Evolutionary conservation across 108 stramenopile species (phyloP), one percentile per base, ranked within the genome.

Genomic region (Nitzschia palea): DNA sequence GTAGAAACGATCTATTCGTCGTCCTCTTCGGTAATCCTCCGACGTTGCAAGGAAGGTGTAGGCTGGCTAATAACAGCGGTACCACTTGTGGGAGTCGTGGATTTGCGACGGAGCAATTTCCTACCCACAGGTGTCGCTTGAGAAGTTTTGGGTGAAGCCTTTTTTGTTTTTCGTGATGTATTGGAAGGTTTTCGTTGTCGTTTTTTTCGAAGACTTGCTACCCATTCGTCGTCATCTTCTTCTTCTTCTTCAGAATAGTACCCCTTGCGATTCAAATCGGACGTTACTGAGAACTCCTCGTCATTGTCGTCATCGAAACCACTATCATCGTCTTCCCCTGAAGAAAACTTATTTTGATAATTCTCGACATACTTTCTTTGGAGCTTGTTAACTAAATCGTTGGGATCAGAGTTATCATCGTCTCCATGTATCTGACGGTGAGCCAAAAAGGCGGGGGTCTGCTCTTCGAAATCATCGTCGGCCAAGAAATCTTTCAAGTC

Each of bases 401-500:
- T 74, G 4, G 56, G 63, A 23, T 74, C 73, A 8, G 72, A 73
- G 31, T 48, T 47, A 5, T 56, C 67, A 15, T 56, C 51, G 23
- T 44, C 31, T 6, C 30, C 23, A 20, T 37, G 27, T 9, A 68
- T 8, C 8, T 62, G 52, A 17, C 55, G 68, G 31, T 68, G 68
- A n/a, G 68, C 17, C n/a, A 44, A 23, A 33, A 55, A 56, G 45
- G 44, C 59, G n/a, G 60, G 36, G 3, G 27, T 57, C 34, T 75
- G 61, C 30, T 67, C 73, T 1, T 66, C 68, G 6, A 61, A 61
- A 9, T 66, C 74, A 22, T 77, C 86, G 20, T 84, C 73, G 0
- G 70, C 88, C 22, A 91, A 62, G 57, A 88, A 88, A 58, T 86
- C 87, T 5, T 69, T 44, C 31, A 92, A 59, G 23, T 86, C 84